Evolutionary conservation across 2,329 filamentous ascomycete genomes (phyloP).

Genomic region (Aspergillus quadricinctus): DNA sequence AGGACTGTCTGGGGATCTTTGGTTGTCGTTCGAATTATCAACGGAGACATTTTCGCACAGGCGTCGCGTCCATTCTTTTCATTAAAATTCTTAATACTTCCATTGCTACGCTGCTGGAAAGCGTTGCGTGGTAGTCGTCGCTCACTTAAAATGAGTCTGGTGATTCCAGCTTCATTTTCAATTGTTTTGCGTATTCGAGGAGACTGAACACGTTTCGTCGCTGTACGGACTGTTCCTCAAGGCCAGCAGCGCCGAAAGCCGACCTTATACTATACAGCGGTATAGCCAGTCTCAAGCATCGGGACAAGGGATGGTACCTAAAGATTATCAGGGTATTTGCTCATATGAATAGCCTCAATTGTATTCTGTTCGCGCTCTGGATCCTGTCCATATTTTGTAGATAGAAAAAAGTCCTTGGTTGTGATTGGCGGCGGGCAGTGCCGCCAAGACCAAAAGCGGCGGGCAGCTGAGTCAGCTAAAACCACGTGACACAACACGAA

Average conservation of each 20-base stretch:
- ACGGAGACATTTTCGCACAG: background rate
- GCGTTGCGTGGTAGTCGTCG: background rate
- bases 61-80: background rate
- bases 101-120: background rate
- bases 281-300: background rate
- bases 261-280: background rate
- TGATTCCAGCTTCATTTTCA: background rate
- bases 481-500: slow-evolving; percentile 25
- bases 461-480: slow-evolving; percentile 21
- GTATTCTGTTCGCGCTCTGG: background rate
- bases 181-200: background rate
- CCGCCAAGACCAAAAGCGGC: slow-evolving; percentile 5
- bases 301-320: background rate
- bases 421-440: background rate
- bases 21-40: background rate
- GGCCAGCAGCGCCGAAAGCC: background rate
- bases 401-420: background rate
- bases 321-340: background rate
- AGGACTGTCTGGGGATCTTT: background rate
- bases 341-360: background rate
- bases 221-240: background rate
- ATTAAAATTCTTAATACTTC: background rate
- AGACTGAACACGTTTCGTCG: background rate
- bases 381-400: background rate
- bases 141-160: background rate